These are phyloP conservation scores for Cornus controversa DNA, from an alignment of 148 eudicot genomes.

Conservation along the genomic window DNA sequence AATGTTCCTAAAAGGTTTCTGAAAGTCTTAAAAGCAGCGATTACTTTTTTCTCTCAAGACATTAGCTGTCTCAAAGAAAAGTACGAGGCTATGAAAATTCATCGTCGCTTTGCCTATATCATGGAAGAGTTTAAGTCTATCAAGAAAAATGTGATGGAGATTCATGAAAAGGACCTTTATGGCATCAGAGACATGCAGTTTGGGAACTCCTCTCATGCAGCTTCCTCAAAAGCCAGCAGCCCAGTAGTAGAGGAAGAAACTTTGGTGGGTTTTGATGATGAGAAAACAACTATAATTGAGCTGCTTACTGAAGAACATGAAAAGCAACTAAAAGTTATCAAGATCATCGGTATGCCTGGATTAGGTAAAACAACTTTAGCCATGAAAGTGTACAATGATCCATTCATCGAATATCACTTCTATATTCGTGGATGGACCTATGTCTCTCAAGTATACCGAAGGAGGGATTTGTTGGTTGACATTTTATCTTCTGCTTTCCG, in stretches of 20 bases:
- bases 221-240: background rate
- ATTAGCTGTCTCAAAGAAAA: conserved; percentile 20
- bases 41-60: background rate
- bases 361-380: conserved; percentile 15
- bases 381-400: background rate
- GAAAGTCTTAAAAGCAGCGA: no score
- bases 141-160: conserved; percentile 13
- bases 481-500: background rate
- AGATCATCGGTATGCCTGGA: conserved; percentile 22
- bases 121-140: conserved; percentile 12
- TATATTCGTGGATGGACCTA: conserved; percentile 14
- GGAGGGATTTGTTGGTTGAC: conserved; percentile 13
- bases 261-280: conserved; percentile 22
- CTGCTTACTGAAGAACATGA: conserved; percentile 9
- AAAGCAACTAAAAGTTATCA: background rate
- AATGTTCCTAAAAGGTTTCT: no score
- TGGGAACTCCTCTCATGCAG: no score
- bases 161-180: conserved; percentile 15
- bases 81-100: no score
- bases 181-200: conserved; percentile 2
- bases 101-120: no score
- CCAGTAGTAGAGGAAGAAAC: conserved; percentile 6
- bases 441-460: background rate
- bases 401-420: conserved; percentile 6
- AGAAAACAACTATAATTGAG: conserved; percentile 12